Percentiles rank a stretch among this genome's conserved stretches.
Evolutionary conservation across 768 basidiomycete species (phyloP).

Genomic region (Asterophora parasitica): DNA sequence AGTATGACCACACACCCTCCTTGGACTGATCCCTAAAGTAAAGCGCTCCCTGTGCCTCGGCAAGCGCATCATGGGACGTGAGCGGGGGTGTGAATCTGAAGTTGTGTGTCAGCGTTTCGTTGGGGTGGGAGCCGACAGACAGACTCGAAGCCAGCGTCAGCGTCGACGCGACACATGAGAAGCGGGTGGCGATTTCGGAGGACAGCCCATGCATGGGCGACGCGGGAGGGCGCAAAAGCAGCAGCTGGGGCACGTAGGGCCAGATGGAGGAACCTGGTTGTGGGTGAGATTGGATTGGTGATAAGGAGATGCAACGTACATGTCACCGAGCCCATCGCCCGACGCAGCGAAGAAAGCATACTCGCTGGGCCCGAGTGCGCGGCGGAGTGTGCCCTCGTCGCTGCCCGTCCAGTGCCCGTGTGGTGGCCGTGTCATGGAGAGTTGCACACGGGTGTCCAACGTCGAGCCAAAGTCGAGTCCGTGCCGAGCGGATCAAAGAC

Average conservation of each 20-base stretch:
- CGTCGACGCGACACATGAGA: constrained; percentile 39
- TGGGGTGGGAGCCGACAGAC: not conserved
- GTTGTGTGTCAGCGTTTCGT: too few relatives aligned
- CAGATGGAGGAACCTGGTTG: constrained; percentile 26
- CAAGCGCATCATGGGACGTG: constrained; percentile 32
- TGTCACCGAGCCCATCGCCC: constrained; percentile 28
- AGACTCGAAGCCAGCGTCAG: not conserved
- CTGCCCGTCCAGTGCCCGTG: too few relatives aligned
- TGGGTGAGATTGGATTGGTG: not conserved
- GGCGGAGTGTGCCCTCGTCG: constrained; percentile 5
- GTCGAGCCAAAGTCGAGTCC: too few relatives aligned
- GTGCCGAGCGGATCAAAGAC: too few relatives aligned
- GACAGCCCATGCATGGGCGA: constrained; percentile 52
- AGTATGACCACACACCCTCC: constrained; percentile 30
- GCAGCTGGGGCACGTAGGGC: constrained; percentile 22
- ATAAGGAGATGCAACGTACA: constrained; percentile 22
- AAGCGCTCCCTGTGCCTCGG: constrained; percentile 36
- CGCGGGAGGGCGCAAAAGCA: constrained; percentile 26
- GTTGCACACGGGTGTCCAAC: too few relatives aligned
- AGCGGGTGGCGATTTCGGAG: constrained; percentile 54
- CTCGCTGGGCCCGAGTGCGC: constrained; percentile 27
- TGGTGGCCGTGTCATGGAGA: too few relatives aligned
- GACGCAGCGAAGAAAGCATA: constrained; percentile 27
- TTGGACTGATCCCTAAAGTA: constrained; percentile 35
- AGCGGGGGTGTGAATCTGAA: constrained; percentile 38